phyloP scores from a whole-genome alignment of 495 filamentous ascomycete species.

The Aspergillus kassunensis region DNA sequence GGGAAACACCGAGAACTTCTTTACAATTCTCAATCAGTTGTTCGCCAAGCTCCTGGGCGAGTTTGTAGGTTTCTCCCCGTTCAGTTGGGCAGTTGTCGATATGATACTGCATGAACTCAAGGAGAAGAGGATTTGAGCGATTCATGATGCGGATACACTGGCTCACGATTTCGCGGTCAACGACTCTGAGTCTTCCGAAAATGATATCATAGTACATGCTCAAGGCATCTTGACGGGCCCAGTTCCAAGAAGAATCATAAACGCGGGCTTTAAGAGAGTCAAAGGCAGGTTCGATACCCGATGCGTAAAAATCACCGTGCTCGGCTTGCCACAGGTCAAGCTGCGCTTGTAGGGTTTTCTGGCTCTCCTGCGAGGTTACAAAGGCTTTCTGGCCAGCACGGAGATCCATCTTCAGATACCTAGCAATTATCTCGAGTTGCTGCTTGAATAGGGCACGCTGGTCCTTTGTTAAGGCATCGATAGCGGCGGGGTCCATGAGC shows the following conservation, averaged over 20 bases:
- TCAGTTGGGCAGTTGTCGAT: slow-evolving; percentile 98
- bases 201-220: slow-evolving; percentile 99
- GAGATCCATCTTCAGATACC: slow-evolving; percentile 96
- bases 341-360: slow-evolving; percentile 82
- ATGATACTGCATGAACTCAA: slow-evolving; percentile 99
- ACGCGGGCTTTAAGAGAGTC: slow-evolving; percentile 88
- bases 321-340: slow-evolving; percentile 92
- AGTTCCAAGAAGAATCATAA: slow-evolving; percentile 99
- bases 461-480: slow-evolving; percentile 95
- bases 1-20: slow-evolving; percentile 75
- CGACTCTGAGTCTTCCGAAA: slow-evolving; percentile 85
- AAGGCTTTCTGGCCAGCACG: slow-evolving; percentile 92
- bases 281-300: slow-evolving; percentile 91
- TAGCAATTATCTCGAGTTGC: slow-evolving; percentile 88
- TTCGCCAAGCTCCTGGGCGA: slow-evolving; percentile 92
- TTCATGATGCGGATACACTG: slow-evolving; percentile 99
- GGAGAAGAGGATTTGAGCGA: slow-evolving; percentile 86
- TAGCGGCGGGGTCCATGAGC: slow-evolving; percentile 99
- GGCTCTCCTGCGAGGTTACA: slow-evolving; percentile 74
- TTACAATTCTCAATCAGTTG: slow-evolving; percentile 97
- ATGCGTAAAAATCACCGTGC: slow-evolving; percentile 93
- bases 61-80: slow-evolving; percentile 91
- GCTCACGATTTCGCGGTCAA: slow-evolving; percentile 97
- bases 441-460: slow-evolving; percentile 94
- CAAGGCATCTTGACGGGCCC: slow-evolving; percentile 94